These are phyloP conservation scores for Zea luxurians DNA, from an alignment of 176 grass and related monocot genomes.

Conservation along the genomic window DNA sequence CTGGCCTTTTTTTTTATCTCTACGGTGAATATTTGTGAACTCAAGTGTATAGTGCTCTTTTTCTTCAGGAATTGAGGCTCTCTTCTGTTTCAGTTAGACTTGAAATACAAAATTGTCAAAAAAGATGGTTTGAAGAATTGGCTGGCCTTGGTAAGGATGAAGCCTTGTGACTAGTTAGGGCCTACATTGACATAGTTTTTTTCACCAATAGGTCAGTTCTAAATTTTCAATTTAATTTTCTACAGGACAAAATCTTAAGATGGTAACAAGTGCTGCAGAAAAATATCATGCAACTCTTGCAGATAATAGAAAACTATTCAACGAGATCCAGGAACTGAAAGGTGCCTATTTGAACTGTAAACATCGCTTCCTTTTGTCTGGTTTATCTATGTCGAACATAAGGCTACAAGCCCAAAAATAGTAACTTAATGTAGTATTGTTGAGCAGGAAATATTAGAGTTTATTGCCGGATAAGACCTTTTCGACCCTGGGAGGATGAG, in stretches of 20 bases:
- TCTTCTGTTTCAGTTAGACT: conserved; percentile 61
- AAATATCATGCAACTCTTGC: conserved; percentile 71
- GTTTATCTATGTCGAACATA: conserved; percentile 20
- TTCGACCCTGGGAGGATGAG: conserved; percentile 61
- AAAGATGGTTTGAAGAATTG: conserved; percentile 71
- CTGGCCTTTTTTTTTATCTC: background rate
- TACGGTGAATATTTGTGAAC: conserved; percentile 6
- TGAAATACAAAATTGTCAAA: conserved; percentile 51
- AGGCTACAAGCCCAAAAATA: conserved; percentile 24
- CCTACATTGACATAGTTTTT: conserved; percentile 17
- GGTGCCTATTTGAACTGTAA: conserved; percentile 47
- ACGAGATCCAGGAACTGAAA: conserved; percentile 95
- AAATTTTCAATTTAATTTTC: conserved; percentile 27
- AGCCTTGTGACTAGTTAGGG: conserved; percentile 4
- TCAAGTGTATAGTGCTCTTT: conserved; percentile 28
- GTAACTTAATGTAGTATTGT: conserved; percentile 32
- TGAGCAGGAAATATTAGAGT: conserved; percentile 91
- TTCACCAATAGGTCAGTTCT: conserved; percentile 27
- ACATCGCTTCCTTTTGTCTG: conserved; percentile 13
- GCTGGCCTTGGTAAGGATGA: conserved; percentile 49
- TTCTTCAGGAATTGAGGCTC: conserved; percentile 69
- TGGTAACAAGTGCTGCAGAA: conserved; percentile 57
- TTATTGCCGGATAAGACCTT: conserved; percentile 87
- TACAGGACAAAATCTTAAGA: conserved; percentile 50
- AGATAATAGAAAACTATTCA: conserved; percentile 84